Evolutionary conservation across 2,329 filamentous ascomycete genomes (phyloP), one percentile per base, ranked within the genome.

Genomic region (Botryosphaeria dothidea): DNA sequence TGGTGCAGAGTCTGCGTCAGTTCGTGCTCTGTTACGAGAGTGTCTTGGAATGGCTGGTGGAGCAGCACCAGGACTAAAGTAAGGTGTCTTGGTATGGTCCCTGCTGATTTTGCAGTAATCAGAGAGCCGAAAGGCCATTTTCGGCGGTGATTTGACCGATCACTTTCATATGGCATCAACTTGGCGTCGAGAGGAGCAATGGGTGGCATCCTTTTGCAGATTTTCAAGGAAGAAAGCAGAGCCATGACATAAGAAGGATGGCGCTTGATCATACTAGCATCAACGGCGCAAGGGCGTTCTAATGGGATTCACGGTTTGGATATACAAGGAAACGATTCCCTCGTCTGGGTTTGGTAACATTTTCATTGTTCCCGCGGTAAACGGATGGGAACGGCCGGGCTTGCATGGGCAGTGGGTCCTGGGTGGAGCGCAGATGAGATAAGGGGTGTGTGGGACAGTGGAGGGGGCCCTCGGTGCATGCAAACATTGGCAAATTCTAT

Each of bases 21-120:
- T 98, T 91, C 79, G 94, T 97, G 57, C 86, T 99, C 36, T 99
- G 95, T 77, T 99, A 99, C 77, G 95, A 99, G 81, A 96, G 92
- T 45, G 85, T 98, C 6, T 81, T 96, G 63, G 94, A 98, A 78
- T 99, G 94, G 93, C 78, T 95, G 29, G 82, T 83, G 11, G 77
- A 81, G 70, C 79, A 83, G 69, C 70, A 77, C 36, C 62, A 64
- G 31, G 61, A 60, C 38, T 60, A 27, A 52, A 36, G 25, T n/a
- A 43, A 1, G 34, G 27, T n/a, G n/a, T n/a, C n/a, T n/a, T n/a
- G n/a, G n/a, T n/a, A n/a, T n/a, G n/a, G n/a, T n/a, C n/a, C n/a
- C n/a, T n/a, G n/a, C n/a, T n/a, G n/a, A n/a, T n/a, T n/a, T n/a
- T n/a, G n/a, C n/a, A 45, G 15, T n/a, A 48, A 9, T 3, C n/a